Base-by-base conservation (phyloP, 2,329 filamentous ascomycete genomes). In the Colletotrichum gigasporum region DNA sequence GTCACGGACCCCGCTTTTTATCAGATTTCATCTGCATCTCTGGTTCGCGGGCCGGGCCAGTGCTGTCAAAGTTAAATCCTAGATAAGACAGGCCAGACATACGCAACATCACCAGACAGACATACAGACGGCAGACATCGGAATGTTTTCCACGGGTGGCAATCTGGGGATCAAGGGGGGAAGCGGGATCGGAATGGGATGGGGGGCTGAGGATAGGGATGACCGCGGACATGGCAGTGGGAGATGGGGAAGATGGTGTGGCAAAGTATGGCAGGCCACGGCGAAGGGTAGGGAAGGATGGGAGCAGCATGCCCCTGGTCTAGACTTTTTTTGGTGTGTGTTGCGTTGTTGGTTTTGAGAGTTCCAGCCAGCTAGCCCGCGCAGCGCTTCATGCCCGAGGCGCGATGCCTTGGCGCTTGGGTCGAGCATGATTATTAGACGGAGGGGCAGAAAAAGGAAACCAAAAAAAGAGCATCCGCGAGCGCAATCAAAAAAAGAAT, bases 1-100 rank as follows among this genome's bases (percentile, higher is more conserved):
- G 50, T 52, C 28, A 20, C 30, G 41, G 39, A 12, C 56, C 34
- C 61, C 47, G 18, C 47, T 39, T 54, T 64, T 53, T 11, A 61
- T 64, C 56, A 50, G 18, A 45, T 61, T 48, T 55, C 48, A 61
- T 61, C 48, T 61, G 56, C 61, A 64, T 47, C 24, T 61, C 42
- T 61, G 56, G 56, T 64, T 55, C 34, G 61, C 61, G 61, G 61
- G 56, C 56, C 61, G 61, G 48, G 41, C 56, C 61, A 61, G 61
- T 44, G 55, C 47, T 55, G 61, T 64, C 56, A 61, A 52, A 61
- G 32, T 60, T 60, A 54, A 61, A 61, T 53, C 55, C 41, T 16
- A 60, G 61, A 64, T 41, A 54, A 39, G 16, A 61, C 59, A 48
- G 30, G 41, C 44, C 22, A 45, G 30, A 28, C 9, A 22, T 24